Evolutionary conservation across 345 rosid species (phyloP).

Genomic region (Citrus australasica): DNA sequence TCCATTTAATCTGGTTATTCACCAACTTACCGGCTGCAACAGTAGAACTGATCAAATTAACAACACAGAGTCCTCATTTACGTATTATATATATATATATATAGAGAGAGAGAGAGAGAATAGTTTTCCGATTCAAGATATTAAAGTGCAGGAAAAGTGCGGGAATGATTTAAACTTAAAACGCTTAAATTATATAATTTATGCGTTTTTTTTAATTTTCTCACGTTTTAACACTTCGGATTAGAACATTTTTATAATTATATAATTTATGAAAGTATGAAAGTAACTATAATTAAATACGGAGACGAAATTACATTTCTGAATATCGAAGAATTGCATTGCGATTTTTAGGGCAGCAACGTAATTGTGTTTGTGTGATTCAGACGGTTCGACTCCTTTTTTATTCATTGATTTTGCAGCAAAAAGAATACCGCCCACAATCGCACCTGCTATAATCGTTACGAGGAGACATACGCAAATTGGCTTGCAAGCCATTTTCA

Average conservation of each 20-base stretch:
- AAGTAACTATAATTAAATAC: not conserved
- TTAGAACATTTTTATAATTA: too few species aligned
- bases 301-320: conserved; percentile 53
- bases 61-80: not conserved
- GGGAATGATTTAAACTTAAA: too few species aligned
- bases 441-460: conserved; percentile 34
- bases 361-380: conserved; percentile 60
- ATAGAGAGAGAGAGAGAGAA: too few species aligned
- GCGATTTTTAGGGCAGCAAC: conserved; percentile 72
- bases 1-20: conserved; percentile 65
- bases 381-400: conserved; percentile 28
- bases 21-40: conserved; percentile 68
- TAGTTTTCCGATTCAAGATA: too few species aligned
- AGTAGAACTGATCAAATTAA: not conserved
- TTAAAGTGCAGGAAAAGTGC: too few species aligned
- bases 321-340: conserved; percentile 80
- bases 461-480: conserved; percentile 62
- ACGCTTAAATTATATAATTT: too few species aligned
- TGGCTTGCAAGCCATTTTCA: conserved; percentile 52
- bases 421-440: conserved; percentile 50
- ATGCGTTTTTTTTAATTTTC: too few species aligned
- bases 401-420: conserved; percentile 25
- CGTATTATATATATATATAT: too few species aligned
- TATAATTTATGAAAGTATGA: not conserved
- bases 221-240: too few species aligned